Base-by-base conservation (phyloP, 2,329 filamentous ascomycete species). In the Fusarium sp. region DNA sequence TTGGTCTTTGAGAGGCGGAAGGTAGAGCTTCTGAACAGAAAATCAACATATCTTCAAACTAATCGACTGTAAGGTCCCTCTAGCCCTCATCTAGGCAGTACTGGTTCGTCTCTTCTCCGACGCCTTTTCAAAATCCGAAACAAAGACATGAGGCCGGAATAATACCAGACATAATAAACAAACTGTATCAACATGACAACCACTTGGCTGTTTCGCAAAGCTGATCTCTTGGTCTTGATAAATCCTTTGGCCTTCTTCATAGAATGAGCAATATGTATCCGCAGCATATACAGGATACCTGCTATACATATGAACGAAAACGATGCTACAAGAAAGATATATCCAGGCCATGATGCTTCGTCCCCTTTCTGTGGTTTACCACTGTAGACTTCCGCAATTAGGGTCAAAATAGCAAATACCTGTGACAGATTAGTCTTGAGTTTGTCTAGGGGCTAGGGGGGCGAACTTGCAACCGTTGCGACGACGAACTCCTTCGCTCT, bases 341-440 rank as follows among this genome's bases (percentile, higher is more conserved):
- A 56, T 10, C 12, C 22, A 11, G 53, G 43, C 41, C 53, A 30
- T 1, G 53, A 48, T 3, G 3, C 29, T 29, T 34, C 13, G 8
- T 38, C 40, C 7, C 22, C 47, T 18, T 47, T 34, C 5, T 27
- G 16, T 10, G 62, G 62, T 3, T 38, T 65, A 13, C 30, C 40
- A 5, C 38, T 34, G 30, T 65, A 65, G 6, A 65, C 40, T 25
- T 65, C 20, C 20, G 62, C 58, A 24, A 54, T 30, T 2, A 57
- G 6, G 3, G 29, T 20, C 15, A 49, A 9, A 2, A 57, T 20
- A 16, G 30, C 54, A 1, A 49, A 49, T 0, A 40, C 25, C 54
- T 57, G 18, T 20, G 4, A 4, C 7, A 12, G 0, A 13, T 56
- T 18, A 56, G 29, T 7, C 10, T 22, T 27, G 5, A 3, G 6